Evolutionary conservation across 371 early-diverging fungal species (phyloP).

Genomic region (Mortierella sp.): DNA sequence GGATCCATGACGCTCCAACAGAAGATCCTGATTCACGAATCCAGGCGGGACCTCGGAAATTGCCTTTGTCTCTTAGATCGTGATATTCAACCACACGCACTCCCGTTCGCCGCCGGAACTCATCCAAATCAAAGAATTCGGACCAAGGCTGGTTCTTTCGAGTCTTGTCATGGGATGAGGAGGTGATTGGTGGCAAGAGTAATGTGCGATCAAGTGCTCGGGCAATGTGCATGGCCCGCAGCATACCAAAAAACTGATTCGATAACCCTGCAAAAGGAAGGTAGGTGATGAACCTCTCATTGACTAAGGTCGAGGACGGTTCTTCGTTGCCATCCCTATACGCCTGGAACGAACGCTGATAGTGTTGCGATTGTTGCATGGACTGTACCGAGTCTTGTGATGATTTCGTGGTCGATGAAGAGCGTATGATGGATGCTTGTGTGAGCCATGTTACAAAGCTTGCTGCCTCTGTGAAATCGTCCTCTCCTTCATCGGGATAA

Average conservation of each 20-base stretch:
- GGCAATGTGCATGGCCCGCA: constrained; percentile 19
- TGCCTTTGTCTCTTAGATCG: constrained; percentile 2
- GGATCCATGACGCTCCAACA: constrained; percentile 5
- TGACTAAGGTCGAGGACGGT: background rate
- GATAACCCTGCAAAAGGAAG: constrained; percentile 13
- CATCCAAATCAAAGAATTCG: constrained; percentile 13
- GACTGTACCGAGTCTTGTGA: background rate
- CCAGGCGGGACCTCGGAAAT: constrained; percentile 7
- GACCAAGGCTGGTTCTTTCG: constrained; percentile 21
- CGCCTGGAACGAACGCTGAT: constrained; percentile 2
- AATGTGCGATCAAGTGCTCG: constrained; percentile 7
- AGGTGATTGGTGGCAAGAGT: constrained; percentile 14
- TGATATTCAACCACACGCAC: constrained; percentile 10
- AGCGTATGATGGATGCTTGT: background rate
- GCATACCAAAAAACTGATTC: constrained; percentile 20
- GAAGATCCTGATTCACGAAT: constrained; percentile 6
- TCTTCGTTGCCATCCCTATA: background rate
- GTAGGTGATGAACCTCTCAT: constrained; percentile 12
- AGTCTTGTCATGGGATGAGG: constrained; percentile 13
- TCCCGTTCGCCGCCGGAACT: constrained; percentile 11
- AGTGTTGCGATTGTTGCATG: background rate
- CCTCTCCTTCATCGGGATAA: constrained; percentile 16
- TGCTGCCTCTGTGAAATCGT: constrained; percentile 8
- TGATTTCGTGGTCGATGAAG: no score
- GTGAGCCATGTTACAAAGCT: constrained; percentile 10